Evolutionary conservation across 2,329 filamentous ascomycete genomes (phyloP), one percentile per base, ranked within the genome.

Genomic region (Cladophialophora yegresii): DNA sequence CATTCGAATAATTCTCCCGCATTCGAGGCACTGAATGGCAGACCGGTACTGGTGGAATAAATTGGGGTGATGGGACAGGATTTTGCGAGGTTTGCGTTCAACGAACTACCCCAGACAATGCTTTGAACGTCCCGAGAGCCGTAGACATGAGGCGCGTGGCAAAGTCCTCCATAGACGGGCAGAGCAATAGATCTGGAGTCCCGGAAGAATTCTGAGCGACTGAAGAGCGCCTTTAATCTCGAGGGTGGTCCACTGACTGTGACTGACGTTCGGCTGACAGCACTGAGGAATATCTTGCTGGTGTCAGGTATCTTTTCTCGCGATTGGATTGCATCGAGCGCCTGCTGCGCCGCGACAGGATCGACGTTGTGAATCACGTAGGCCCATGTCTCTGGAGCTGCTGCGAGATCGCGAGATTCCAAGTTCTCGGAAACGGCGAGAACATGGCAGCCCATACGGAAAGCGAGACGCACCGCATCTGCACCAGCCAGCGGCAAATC

Each of bases 371-470:
- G 56, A 1, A 75, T 55, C 10, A 75, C 71, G 16, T 71, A 72
- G 0, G 74, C 70, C 73, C 72, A 75, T n/a, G 62, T 69, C 26
- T 73, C 64, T 1, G 66, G 61, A n/a, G 30, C 8, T 45, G 20
- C 54, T 20, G 16, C 5, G n/a, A 33, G 22, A 28, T 45, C 13
- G 33, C 60, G 7, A 66, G 59, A 28, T 63, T 83, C 73, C 4
- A 84, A 67, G 26, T 78, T 76, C 40, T 77, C 69, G 0, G 81
- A 82, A 0, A 82, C 72, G 2, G 73, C 71, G n/a, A 77, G 67
- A 0, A 83, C 80, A 3, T 76, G 70, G 1, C 82, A 69, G 1
- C 81, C 81, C 3, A 84, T 72, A 0, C 81, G 75, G 63, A 84
- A 83, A 1, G 82, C 79, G 1, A 77, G 36, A 0, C 79, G 74